phyloP scores from a whole-genome alignment of 345 rosid species.

The Mangifera indica region DNA sequence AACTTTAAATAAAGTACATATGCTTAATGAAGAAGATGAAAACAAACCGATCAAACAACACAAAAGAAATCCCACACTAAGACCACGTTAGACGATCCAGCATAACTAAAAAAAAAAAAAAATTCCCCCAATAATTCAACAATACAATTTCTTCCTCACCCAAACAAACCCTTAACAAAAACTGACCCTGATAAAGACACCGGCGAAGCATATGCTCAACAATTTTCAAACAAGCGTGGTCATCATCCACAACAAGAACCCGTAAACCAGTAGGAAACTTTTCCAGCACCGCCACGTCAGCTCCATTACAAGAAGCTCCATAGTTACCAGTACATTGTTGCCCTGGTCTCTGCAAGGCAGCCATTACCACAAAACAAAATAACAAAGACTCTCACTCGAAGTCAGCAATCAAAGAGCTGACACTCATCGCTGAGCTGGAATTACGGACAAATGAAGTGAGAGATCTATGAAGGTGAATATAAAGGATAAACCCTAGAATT shows the following conservation, averaged over 20 bases:
- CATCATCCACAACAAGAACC: background rate
- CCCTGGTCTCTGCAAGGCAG: constrained; percentile 37
- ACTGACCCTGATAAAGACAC: constrained; percentile 54
- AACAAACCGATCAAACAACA: background rate
- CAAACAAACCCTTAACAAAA: background rate
- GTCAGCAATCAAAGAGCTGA: background rate
- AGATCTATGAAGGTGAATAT: constrained; percentile 3
- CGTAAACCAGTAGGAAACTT: background rate
- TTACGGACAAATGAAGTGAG: background rate
- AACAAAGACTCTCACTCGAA: constrained; percentile 25
- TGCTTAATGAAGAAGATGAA: too few species aligned
- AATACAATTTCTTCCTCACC: background rate
- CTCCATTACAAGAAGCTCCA: constrained; percentile 12
- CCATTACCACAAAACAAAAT: constrained; percentile 20
- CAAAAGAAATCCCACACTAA: background rate
- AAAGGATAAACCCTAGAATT: constrained; percentile 7
- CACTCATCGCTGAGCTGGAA: background rate
- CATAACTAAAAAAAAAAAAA: too few species aligned
- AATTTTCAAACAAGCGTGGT: constrained; percentile 16
- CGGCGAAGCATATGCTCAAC: constrained; percentile 69
- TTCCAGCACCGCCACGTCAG: constrained; percentile 35
- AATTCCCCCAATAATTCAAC: background rate
- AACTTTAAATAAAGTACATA: too few species aligned
- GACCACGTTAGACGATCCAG: background rate
- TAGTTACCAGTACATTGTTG: constrained; percentile 20